Evolutionary conservation across 2,329 filamentous ascomycete genomes (phyloP).

Genomic region (Aspergillus bombycis): DNA sequence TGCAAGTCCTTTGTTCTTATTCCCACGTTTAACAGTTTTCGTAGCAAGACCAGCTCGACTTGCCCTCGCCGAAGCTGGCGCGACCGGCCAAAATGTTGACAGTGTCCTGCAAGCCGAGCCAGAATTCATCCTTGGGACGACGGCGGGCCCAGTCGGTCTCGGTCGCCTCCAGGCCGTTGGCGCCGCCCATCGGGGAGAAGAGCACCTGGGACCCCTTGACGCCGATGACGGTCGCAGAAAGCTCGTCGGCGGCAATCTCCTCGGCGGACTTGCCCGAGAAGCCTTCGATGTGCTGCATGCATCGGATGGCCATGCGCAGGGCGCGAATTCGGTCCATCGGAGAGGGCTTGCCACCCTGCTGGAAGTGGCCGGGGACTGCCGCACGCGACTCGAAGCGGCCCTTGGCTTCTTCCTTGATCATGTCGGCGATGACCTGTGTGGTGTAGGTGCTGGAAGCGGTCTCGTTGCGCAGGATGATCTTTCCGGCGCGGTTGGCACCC

Average conservation of each 20-base stretch:
- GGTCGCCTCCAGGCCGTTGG: constrained; percentile 70
- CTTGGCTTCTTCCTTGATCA: constrained; percentile 90
- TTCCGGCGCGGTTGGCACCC: constrained; percentile 86
- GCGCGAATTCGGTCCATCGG: constrained; percentile 96
- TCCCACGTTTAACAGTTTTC: constrained; percentile 16
- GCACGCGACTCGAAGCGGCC: constrained; percentile 91
- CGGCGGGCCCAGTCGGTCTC: constrained; percentile 94
- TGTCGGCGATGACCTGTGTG: constrained; percentile 90
- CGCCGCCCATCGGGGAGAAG: constrained; percentile 73
- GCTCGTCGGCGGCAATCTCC: constrained; percentile 72
- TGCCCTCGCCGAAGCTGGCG: constrained; percentile 43
- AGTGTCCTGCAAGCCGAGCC: constrained; percentile 76
- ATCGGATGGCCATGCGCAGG: constrained; percentile 89
- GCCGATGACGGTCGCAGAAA: constrained; percentile 82
- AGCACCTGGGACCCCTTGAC: constrained; percentile 87
- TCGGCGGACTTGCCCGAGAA: constrained; percentile 69
- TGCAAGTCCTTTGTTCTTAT: background rate
- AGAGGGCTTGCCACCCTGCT: constrained; percentile 89
- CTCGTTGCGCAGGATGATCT: constrained; percentile 96
- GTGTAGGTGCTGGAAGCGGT: constrained; percentile 88
- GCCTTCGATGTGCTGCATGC: constrained; percentile 84
- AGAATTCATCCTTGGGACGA: constrained; percentile 81
- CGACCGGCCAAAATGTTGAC: constrained; percentile 85
- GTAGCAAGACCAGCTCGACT: constrained; percentile 32
- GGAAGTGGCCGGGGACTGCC: constrained; percentile 90